Conservation (phyloP, 129 eudicot species). For the Chrysanthemum lavandulifolium region DNA sequence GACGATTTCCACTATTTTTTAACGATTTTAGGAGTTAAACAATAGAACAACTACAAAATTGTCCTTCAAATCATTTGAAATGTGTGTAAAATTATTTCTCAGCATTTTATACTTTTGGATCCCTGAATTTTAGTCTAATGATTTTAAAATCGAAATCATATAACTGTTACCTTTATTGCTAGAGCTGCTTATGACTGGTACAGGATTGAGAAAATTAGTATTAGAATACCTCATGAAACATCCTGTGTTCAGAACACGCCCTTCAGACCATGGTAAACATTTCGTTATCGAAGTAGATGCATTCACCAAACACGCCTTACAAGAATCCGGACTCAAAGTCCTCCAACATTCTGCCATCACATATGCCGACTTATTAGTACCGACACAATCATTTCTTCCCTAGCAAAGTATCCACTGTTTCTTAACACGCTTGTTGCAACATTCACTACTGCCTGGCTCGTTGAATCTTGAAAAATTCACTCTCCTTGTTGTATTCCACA, state of each 20-base stretch:
- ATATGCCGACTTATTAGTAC: not conserved
- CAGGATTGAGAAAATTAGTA: conserved; percentile 59
- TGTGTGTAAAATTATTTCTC: too few relatives aligned
- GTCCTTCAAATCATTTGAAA: too few relatives aligned
- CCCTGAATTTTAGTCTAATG: too few relatives aligned
- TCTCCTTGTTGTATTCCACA: not conserved
- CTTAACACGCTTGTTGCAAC: not conserved
- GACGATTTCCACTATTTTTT: too few relatives aligned
- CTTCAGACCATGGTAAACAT: conserved; percentile 68
- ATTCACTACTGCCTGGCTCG: not conserved
- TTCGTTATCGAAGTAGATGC: conserved; percentile 43
- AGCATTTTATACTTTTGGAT: too few relatives aligned
- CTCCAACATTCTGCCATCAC: not conserved
- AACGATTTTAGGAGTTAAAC: too few relatives aligned
- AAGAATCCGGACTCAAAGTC: not conserved
- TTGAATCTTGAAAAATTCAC: not conserved
- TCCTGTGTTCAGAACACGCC: conserved; percentile 61
- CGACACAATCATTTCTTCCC: not conserved
- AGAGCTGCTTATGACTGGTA: conserved; percentile 26
- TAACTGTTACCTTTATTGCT: not conserved
- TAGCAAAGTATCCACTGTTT: not conserved
- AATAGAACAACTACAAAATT: too few relatives aligned
- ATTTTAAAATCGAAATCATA: too few relatives aligned
- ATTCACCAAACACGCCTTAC: conserved; percentile 46
- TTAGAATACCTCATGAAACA: conserved; percentile 82